Percentiles rank a stretch among this genome's conserved stretches.
phyloP scores from a whole-genome alignment of 306 rosid species.

The Sesbania bispinosa region DNA sequence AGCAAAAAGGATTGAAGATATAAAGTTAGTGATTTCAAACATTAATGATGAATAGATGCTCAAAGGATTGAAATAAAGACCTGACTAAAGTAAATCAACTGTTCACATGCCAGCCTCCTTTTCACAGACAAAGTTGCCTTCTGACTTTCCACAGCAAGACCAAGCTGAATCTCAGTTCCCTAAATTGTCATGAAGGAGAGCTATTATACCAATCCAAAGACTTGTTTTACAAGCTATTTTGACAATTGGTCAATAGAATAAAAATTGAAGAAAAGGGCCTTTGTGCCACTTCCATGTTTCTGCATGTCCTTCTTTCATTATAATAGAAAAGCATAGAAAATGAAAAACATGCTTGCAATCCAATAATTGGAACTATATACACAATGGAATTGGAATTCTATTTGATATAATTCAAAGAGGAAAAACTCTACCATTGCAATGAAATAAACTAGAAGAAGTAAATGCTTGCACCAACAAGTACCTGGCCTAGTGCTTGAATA shows the following conservation, averaged over 20 bases:
- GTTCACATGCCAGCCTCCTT: slow-evolving; percentile 96
- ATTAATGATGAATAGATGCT: slow-evolving; percentile 1
- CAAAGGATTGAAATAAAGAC: slow-evolving; percentile 32
- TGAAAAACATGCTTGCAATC: background rate
- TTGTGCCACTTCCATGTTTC: background rate
- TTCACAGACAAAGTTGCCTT: slow-evolving; percentile 79
- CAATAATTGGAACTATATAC: no score
- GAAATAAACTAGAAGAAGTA: background rate
- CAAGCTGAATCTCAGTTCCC: slow-evolving; percentile 93
- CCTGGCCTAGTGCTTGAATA: slow-evolving; percentile 91
- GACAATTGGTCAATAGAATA: background rate
- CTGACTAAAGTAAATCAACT: slow-evolving; percentile 81
- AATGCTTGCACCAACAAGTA: slow-evolving; percentile 22
- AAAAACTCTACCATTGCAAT: background rate
- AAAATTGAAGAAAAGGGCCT: background rate
- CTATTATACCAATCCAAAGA: no score
- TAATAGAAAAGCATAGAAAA: background rate
- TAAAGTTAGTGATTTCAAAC: background rate
- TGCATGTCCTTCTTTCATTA: no score
- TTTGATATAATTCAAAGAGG: background rate
- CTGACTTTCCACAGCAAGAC: slow-evolving; percentile 87
- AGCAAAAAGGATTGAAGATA: background rate
- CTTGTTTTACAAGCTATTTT: slow-evolving; percentile 10
- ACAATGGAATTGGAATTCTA: background rate
- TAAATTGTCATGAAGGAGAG: no score